A percentile compares a stretch with the other conserved stretches of the same genome.
Evolutionary conservation across 78 protist species (phyloP).

Genomic region (Dictyostelium capitatum): DNA sequence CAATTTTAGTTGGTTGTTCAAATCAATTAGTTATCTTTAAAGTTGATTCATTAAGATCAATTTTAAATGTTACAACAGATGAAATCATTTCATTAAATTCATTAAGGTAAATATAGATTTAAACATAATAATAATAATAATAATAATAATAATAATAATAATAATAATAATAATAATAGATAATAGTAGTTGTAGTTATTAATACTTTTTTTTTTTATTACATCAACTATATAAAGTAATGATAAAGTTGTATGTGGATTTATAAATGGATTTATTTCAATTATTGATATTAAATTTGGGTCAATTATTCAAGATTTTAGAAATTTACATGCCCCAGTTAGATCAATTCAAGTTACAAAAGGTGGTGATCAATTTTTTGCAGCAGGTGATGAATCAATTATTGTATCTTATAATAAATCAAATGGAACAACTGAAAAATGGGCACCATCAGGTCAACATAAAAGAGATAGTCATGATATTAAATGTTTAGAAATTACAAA

Average conservation of each 20-base stretch:
- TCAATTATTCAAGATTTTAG: conserved; percentile 33
- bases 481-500: conserved; percentile 18
- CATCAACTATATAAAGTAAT: background rate
- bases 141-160: background rate
- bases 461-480: conserved; percentile 35
- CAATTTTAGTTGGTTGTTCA: background rate
- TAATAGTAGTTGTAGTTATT: too few species aligned
- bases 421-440: background rate
- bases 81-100: background rate
- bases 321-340: conserved; percentile 34
- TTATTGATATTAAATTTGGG: conserved; percentile 29
- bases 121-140: background rate
- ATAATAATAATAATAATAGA: background rate
- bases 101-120: background rate
- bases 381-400: conserved; percentile 24
- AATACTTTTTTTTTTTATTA: background rate
- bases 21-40: conserved; percentile 31
- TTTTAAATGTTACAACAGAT: conserved; percentile 27
- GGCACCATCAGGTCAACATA: conserved; percentile 25
- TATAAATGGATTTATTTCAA: conserved; percentile 34
- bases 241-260: conserved; percentile 18
- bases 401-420: conserved; percentile 12
- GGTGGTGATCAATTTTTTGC: conserved; percentile 1
- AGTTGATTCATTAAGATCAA: conserved; percentile 5
- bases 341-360: conserved; percentile 18